Conservation (phyloP, 2,329 filamentous ascomycete genomes). For the Tetracladium maxilliforme region DNA sequence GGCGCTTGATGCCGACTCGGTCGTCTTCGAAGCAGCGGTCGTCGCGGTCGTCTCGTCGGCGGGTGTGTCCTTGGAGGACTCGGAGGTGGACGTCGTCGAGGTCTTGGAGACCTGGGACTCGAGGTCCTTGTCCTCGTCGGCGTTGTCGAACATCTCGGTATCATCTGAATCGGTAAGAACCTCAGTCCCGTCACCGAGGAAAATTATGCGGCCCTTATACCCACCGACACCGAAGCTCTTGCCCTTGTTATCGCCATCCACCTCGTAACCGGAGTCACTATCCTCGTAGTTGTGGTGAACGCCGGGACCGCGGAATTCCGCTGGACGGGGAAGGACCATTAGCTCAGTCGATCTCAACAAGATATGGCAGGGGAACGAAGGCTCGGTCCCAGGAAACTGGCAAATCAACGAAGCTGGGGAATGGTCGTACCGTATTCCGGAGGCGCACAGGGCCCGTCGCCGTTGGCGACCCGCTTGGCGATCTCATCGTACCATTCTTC, state of each 20-base stretch:
- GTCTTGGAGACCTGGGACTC: conserved; percentile 69
- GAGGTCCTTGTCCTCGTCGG: conserved; percentile 69
- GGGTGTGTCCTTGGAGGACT: too few species aligned
- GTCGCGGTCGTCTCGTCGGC: too few species aligned
- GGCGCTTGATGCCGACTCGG: too few species aligned
- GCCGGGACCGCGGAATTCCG: conserved; percentile 73
- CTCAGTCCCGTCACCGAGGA: conserved; percentile 90
- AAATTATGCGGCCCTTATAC: conserved; percentile 77
- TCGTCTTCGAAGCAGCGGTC: too few species aligned
- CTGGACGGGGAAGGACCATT: conserved; percentile 26
- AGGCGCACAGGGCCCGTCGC: conserved; percentile 94
- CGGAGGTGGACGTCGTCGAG: conserved; percentile 11
- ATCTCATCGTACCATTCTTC: conserved; percentile 98
- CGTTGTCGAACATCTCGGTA: conserved; percentile 83
- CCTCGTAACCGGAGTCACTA: conserved; percentile 62
- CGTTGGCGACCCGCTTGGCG: conserved; percentile 83
- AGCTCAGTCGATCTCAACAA: conserved; percentile 9
- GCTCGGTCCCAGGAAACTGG: conserved; percentile 4
- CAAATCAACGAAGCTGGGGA: conserved; percentile 1
- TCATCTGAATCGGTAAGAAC: conserved; percentile 80
- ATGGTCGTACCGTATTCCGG: conserved; percentile 95
- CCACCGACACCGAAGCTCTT: conserved; percentile 52
- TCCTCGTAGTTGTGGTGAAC: conserved; percentile 75
- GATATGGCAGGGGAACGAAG: too few species aligned
- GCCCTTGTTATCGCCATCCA: conserved; percentile 52